phyloP scores from a whole-genome alignment of 2,329 filamentous ascomycete genomes.

The Hymenoscyphus repandus region DNA sequence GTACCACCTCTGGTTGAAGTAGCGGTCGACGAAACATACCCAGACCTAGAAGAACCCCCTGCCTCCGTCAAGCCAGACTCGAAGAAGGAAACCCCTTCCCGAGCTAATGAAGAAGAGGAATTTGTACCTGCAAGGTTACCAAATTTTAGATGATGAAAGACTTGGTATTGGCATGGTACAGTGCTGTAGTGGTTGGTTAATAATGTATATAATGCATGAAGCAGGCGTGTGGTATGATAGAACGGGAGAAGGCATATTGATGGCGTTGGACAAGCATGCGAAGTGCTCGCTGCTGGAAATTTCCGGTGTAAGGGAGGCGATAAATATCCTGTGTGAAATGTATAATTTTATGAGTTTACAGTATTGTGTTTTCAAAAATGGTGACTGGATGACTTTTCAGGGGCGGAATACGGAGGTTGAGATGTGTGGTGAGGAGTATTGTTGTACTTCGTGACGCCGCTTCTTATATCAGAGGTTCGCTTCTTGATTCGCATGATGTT shows the following conservation, averaged over 20 bases:
- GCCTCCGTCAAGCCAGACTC: not conserved
- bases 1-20: constrained; percentile 24
- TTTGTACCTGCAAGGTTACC: constrained; percentile 58
- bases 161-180: not conserved
- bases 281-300: constrained; percentile 31
- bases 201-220: not conserved
- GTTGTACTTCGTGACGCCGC: too few species aligned
- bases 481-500: too few species aligned
- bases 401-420: too few species aligned
- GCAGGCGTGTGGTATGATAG: not conserved
- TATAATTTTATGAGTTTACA: too few species aligned
- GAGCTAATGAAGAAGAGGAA: constrained; percentile 27
- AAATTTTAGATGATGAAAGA: constrained; percentile 38
- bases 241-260: constrained; percentile 7
- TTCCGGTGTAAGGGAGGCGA: not conserved
- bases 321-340: too few species aligned
- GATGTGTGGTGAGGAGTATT: too few species aligned
- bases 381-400: too few species aligned
- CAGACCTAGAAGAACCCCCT: constrained; percentile 7
- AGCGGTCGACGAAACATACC: constrained; percentile 4
- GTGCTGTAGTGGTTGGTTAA: not conserved
- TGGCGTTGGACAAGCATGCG: constrained; percentile 29
- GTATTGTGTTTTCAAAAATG: too few species aligned
- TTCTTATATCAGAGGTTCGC: too few species aligned
- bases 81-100: constrained; percentile 4